phyloP scores from a whole-genome alignment of 2,329 filamentous ascomycete genomes.

The Sclerotinia minor region DNA sequence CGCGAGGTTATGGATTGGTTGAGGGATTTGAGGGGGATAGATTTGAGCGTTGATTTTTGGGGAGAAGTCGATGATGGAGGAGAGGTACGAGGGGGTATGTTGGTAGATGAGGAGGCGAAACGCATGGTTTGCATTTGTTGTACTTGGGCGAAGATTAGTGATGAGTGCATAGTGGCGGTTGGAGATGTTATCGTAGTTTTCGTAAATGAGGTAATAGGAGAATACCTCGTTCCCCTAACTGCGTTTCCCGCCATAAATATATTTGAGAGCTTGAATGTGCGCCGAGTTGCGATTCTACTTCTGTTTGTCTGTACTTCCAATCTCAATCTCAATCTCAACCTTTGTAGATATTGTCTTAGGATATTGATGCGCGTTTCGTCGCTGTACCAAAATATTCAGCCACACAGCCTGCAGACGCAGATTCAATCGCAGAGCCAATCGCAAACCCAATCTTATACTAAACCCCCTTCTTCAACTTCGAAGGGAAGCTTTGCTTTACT shows the following conservation, averaged over 20 bases:
- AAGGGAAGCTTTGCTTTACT: neutral
- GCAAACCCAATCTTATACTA: too few species aligned
- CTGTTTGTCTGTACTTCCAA: too few species aligned
- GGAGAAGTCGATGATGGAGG: neutral
- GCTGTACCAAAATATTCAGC: neutral
- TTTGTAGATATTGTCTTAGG: neutral
- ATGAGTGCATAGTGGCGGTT: neutral
- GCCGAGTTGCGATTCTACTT: neutral
- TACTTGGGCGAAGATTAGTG: neutral
- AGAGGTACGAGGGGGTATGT: neutral
- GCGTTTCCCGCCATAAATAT: neutral
- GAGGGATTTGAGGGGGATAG: conserved; percentile 34
- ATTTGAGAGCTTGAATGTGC: neutral
- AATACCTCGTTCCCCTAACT: neutral
- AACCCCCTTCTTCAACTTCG: neutral
- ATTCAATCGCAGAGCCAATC: neutral
- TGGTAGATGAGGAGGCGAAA: neutral
- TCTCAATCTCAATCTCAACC: neutral
- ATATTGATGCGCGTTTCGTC: neutral
- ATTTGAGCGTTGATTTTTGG: conserved; percentile 12
- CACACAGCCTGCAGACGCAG: neutral
- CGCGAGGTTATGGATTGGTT: conserved; percentile 39
- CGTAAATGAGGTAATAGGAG: neutral
- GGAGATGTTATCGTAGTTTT: neutral
- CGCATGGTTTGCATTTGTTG: neutral